Evolutionary conservation across 768 basidiomycete genomes (phyloP).

Genomic region (Tephrocybe sp.): DNA sequence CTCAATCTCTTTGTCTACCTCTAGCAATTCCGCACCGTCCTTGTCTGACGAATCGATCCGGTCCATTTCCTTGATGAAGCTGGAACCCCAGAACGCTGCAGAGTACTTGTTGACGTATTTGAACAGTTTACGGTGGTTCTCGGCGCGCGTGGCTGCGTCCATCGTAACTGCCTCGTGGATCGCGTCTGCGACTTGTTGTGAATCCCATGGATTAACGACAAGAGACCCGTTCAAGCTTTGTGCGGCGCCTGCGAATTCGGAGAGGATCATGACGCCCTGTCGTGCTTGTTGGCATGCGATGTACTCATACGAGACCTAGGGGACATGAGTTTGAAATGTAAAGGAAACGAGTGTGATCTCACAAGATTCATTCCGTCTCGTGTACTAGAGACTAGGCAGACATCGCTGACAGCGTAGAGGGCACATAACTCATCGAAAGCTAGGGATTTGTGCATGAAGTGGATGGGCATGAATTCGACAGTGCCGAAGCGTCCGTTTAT

Average conservation of each 20-base stretch:
- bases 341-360: conserved; percentile 28
- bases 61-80: conserved; percentile 84
- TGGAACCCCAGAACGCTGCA: conserved; percentile 88
- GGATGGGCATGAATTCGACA: conserved; percentile 99
- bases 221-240: conserved; percentile 94
- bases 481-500: conserved; percentile 99
- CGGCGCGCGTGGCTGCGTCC: conserved; percentile 75
- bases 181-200: conserved; percentile 97
- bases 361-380: conserved; percentile 99
- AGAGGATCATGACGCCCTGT: conserved; percentile 96
- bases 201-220: conserved; percentile 99
- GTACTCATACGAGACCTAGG: conserved; percentile 96
- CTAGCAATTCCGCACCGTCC: conserved; percentile 31
- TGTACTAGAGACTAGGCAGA: conserved; percentile 92
- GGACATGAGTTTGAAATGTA: conserved; percentile 16
- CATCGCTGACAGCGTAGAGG: conserved; percentile 95
- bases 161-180: conserved; percentile 94
- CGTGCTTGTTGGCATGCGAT: conserved; percentile 91
- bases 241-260: conserved; percentile 97
- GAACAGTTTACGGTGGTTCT: conserved; percentile 94
- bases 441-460: conserved; percentile 97
- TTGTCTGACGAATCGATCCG: conserved; percentile 46
- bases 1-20: neutral
- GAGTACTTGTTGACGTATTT: conserved; percentile 96
- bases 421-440: conserved; percentile 94